Evolutionary conservation across 2,329 filamentous ascomycete species (phyloP).

Genomic region (Saccharata proteae): DNA sequence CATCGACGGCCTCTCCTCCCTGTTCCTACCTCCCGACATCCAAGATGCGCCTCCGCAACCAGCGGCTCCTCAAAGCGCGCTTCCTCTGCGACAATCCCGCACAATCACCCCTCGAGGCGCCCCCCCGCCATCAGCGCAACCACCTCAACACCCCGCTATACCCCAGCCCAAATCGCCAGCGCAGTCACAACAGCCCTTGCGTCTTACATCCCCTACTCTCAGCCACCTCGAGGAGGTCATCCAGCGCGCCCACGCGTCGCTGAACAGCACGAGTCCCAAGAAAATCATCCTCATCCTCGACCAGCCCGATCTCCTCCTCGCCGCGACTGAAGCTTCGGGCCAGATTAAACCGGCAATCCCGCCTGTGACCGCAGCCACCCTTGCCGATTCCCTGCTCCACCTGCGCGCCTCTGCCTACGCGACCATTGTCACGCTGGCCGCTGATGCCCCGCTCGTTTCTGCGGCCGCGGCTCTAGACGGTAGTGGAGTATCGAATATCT

Average conservation of each 20-base stretch:
- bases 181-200: constrained; percentile 10
- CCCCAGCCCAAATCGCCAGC: constrained; percentile 1
- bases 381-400: constrained; percentile 17
- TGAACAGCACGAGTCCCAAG: constrained; percentile 9
- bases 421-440: constrained; percentile 55
- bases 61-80: neutral
- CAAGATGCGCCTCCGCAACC: neutral
- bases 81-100: constrained; percentile 9
- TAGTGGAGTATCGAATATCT: constrained; percentile 11
- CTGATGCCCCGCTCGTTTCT: constrained; percentile 57
- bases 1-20: constrained; percentile 58
- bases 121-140: neutral
- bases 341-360: constrained; percentile 14
- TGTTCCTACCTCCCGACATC: constrained; percentile 32
- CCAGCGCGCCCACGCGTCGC: constrained; percentile 15
- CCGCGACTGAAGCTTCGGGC: constrained; percentile 14
- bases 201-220: constrained; percentile 18
- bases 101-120: constrained; percentile 9
- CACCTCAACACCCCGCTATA: neutral
- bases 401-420: constrained; percentile 46
- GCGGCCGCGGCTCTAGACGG: constrained; percentile 29
- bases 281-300: constrained; percentile 34
- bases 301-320: constrained; percentile 30
- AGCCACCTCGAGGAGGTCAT: constrained; percentile 16
- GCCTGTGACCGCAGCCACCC: constrained; percentile 11